Evolutionary conservation across 176 grass and related monocot genomes (phyloP), one percentile per base, ranked within the genome.

Genomic region (Bonia amplexicaulis): DNA sequence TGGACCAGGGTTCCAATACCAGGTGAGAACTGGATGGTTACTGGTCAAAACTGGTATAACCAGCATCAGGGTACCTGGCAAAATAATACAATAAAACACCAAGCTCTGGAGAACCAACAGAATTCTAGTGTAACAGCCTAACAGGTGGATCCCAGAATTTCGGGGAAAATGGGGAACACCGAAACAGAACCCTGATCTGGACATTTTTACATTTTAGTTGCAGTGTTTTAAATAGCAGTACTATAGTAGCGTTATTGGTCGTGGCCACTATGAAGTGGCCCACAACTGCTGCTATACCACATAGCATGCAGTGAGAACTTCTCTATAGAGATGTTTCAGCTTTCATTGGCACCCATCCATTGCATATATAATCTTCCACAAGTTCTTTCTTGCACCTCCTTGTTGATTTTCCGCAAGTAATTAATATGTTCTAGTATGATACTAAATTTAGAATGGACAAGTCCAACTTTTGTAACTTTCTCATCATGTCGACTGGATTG

Each of bases 1-100:
- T 47, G 16, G 25, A 58, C n/a, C 22, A 81, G 31, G 70, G 61
- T 76, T 80, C 69, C 11, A 89, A 85, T 72, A 41, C 13, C 47
- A 11, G 41, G 11, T 68, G 23, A 45, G 60, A 66, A 45, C 6
- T 9, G 59, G 45, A 6, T 64, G 60, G 59, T 47, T 79, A 66
- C 31, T 17, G 1, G 27, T 31, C 58, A 47, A 46, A 78, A 46
- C n/a, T 78, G 39, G n/a, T 61, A 61, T 46, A 78, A n/a, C 20
- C 55, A n/a, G 8, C 31, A 20, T 44, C 44, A 78, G 45, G 13
- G 14, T 45, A 80, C 25, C 35, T 37, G 35, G 54, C 19, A 62
- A 33, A 83, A 16, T 12, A 78, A 62, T 3, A 57, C 14, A 17
- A 83, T 10, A 19, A 82, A 73, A 72, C n/a, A 27, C 25, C 10